Base-by-base conservation (phyloP, 1,284 basidiomycete genomes). In the Baeospora myosura region DNA sequence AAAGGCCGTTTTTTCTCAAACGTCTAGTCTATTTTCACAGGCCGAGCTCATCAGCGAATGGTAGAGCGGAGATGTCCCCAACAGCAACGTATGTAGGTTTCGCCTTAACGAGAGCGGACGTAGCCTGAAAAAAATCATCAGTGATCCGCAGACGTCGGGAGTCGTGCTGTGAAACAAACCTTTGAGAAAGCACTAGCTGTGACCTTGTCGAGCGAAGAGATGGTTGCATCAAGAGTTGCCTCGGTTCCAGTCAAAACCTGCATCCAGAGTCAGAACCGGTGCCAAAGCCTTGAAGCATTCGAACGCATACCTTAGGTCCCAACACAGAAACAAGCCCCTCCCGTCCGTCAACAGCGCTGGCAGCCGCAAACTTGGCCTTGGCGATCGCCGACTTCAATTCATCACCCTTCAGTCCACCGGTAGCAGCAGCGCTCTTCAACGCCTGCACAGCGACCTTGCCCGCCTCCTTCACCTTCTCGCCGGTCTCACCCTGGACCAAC, bases 1-100 rank as follows among this genome's bases (percentile, higher is more conserved):
- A n/a, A n/a, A n/a, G n/a, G n/a, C n/a, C n/a, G n/a, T n/a, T n/a
- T n/a, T n/a, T n/a, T n/a, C n/a, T n/a, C n/a, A n/a, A n/a, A n/a
- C n/a, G n/a, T n/a, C n/a, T n/a, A n/a, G n/a, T n/a, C n/a, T n/a
- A n/a, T 38, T 28, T 42, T 78, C 64, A 88, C 53, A 92, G 77
- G 48, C 86, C 89, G 52, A 92, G 65, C 64, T 93, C 90, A 59
- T 92, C 89, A 42, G 79, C 76, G 62, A 85, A 87, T 33, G 92
- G 92, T 40, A 96, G 74, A 30, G 76, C 59, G 56, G 72, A 64
- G 52, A 81, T 66, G 58, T 94, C 80, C 43, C 92, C 93, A 41
- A 95, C 72, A 21, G 81, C 84, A 36, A 96, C 88, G 50, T 76
- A 89, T 25, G 90, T 92, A 21, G 91, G 88, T 68, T 90, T 88